Evolutionary conservation across 176 grass and related monocot genomes (phyloP).

Genomic region (Hyparrhenia diplandra): DNA sequence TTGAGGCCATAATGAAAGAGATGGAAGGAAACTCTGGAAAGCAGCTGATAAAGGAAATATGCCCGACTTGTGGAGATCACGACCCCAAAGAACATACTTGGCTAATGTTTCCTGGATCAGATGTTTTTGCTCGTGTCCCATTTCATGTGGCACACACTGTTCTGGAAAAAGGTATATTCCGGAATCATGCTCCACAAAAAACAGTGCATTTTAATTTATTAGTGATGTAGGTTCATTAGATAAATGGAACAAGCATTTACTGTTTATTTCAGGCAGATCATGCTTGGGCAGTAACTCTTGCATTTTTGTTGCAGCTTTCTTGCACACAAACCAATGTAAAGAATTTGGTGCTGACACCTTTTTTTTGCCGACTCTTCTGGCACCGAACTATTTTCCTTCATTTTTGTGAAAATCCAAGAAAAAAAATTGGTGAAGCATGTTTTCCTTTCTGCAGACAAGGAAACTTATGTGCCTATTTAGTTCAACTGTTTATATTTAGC

Average conservation of each 20-base stretch:
- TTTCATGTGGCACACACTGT: constrained; percentile 79
- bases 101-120: constrained; percentile 73
- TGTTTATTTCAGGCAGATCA: neutral
- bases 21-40: constrained; percentile 54
- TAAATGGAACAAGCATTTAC: neutral
- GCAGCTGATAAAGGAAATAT: constrained; percentile 75
- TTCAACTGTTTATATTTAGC: neutral
- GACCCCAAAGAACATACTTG: constrained; percentile 66
- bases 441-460: neutral
- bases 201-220: neutral
- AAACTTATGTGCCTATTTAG: neutral
- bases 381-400: too few relatives aligned
- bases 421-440: too few relatives aligned
- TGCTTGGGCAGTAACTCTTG: neutral
- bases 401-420: too few relatives aligned
- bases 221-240: neutral
- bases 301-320: neutral
- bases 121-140: constrained; percentile 71
- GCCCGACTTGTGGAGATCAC: constrained; percentile 52
- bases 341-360: neutral
- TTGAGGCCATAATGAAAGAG: constrained; percentile 81
- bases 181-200: neutral
- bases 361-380: too few relatives aligned
- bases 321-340: neutral
- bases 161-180: constrained; percentile 58